These are phyloP conservation scores for Phaeosphaeria sp. DNA, from an alignment of 2,329 filamentous ascomycete species.

Conservation along the genomic window DNA sequence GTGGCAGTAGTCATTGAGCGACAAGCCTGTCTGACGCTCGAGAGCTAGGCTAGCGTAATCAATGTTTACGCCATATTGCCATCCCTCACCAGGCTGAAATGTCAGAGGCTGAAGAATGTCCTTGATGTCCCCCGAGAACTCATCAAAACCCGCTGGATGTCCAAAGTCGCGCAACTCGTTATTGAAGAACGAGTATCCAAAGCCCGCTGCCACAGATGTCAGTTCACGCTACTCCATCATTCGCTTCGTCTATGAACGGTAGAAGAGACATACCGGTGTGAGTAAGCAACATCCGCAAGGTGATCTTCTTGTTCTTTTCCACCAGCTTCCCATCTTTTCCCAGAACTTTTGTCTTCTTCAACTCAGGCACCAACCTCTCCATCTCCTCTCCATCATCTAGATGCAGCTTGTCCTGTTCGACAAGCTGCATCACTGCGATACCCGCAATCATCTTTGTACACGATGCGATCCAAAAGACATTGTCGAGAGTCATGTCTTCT, in stretches of 20 bases:
- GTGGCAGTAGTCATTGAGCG: conserved; percentile 54
- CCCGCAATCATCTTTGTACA: conserved; percentile 52
- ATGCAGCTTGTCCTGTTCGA: conserved; percentile 39
- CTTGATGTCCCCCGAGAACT: conserved; percentile 62
- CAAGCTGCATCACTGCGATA: conserved; percentile 43
- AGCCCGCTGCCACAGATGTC: conserved; percentile 43
- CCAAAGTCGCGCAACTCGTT: conserved; percentile 52
- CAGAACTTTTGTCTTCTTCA: conserved; percentile 49
- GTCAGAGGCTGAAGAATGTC: conserved; percentile 63
- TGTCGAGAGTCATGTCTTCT: conserved; percentile 64
- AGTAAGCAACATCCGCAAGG: conserved; percentile 56
- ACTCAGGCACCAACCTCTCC: conserved; percentile 34
- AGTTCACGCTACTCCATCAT: background rate
- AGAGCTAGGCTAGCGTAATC: conserved; percentile 57
- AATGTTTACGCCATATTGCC: conserved; percentile 60
- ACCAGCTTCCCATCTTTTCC: conserved; percentile 41
- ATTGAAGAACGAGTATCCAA: conserved; percentile 59
- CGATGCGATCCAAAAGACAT: conserved; percentile 63
- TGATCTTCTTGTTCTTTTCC: conserved; percentile 54
- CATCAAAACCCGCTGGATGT: conserved; percentile 62
- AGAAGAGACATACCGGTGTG: conserved; percentile 46
- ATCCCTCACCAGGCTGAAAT: conserved; percentile 67
- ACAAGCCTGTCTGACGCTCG: conserved; percentile 52
- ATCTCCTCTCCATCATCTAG: conserved; percentile 37
- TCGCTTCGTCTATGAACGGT: background rate